Percentiles rank a stretch among this genome's conserved stretches.
These are phyloP conservation scores for Melanogaster broomeanus DNA, from an alignment of 768 basidiomycete species.

Conservation along the genomic window DNA sequence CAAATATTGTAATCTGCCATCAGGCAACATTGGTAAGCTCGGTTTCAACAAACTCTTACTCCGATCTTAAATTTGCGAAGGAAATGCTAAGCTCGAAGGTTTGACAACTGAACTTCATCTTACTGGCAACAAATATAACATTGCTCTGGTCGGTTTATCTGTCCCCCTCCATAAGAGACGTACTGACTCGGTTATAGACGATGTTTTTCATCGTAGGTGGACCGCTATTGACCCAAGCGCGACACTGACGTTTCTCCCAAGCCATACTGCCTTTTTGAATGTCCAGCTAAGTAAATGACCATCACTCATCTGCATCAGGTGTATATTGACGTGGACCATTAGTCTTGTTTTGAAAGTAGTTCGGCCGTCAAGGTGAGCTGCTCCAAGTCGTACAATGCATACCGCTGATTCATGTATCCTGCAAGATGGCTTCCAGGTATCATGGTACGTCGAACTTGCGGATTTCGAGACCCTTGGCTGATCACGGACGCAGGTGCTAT, in stretches of 20 bases:
- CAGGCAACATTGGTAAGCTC: conserved; percentile 57
- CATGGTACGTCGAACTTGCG: conserved; percentile 41
- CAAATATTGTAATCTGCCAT: background rate
- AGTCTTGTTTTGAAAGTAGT: conserved; percentile 55
- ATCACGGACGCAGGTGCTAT: conserved; percentile 44
- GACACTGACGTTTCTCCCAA: background rate
- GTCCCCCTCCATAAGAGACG: background rate
- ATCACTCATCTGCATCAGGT: too few species aligned
- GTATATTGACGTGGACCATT: background rate
- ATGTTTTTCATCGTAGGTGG: conserved; percentile 67
- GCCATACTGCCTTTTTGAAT: conserved; percentile 51
- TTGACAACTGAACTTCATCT: conserved; percentile 56
- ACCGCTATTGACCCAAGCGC: background rate
- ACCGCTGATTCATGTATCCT: conserved; percentile 13
- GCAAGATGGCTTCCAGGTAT: conserved; percentile 64
- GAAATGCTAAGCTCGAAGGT: conserved; percentile 70
- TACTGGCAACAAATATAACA: conserved; percentile 61
- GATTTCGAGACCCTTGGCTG: background rate
- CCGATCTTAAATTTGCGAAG: conserved; percentile 17
- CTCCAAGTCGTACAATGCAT: background rate
- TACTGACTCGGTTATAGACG: conserved; percentile 41
- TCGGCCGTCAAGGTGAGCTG: conserved; percentile 57
- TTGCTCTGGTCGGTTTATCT: conserved; percentile 51
- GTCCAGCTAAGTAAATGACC: conserved; percentile 58
- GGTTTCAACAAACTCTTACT: background rate